phyloP scores from a whole-genome alignment of 2,329 filamentous ascomycete genomes.

The Colletotrichum truncatum region DNA sequence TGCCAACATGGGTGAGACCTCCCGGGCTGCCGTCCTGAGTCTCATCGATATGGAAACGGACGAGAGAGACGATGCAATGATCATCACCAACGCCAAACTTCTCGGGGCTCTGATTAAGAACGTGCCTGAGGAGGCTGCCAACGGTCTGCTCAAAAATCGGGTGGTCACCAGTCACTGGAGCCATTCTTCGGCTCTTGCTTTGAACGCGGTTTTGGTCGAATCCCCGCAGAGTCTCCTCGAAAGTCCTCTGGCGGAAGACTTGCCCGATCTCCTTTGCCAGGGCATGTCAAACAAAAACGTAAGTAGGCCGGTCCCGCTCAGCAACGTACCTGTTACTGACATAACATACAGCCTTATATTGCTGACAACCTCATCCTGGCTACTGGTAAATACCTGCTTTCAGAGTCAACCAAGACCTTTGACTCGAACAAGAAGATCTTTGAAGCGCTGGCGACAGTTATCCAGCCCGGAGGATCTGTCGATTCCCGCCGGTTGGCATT shows the following conservation, averaged over 20 bases:
- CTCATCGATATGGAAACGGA: conserved; percentile 88
- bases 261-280: conserved; percentile 79
- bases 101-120: conserved; percentile 91
- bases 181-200: conserved; percentile 81
- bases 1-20: conserved; percentile 91
- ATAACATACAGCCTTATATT: conserved; percentile 71
- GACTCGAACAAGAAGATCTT: conserved; percentile 84
- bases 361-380: conserved; percentile 90
- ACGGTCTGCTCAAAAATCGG: conserved; percentile 69
- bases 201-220: conserved; percentile 90
- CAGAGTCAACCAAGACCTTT: conserved; percentile 73
- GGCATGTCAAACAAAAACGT: conserved; percentile 82
- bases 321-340: conserved; percentile 33
- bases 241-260: conserved; percentile 74
- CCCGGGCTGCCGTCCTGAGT: conserved; percentile 83
- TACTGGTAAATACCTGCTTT: conserved; percentile 88
- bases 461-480: conserved; percentile 79
- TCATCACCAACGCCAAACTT: conserved; percentile 89
- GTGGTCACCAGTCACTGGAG: conserved; percentile 82
- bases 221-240: conserved; percentile 76
- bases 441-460: conserved; percentile 77
- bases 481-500: conserved; percentile 88
- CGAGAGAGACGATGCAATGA: conserved; percentile 79
- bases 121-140: conserved; percentile 76
- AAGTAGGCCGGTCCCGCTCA: conserved; percentile 46